These are phyloP conservation scores for Penicillium salamii DNA, from an alignment of 495 filamentous ascomycete species.

Conservation along the genomic window DNA sequence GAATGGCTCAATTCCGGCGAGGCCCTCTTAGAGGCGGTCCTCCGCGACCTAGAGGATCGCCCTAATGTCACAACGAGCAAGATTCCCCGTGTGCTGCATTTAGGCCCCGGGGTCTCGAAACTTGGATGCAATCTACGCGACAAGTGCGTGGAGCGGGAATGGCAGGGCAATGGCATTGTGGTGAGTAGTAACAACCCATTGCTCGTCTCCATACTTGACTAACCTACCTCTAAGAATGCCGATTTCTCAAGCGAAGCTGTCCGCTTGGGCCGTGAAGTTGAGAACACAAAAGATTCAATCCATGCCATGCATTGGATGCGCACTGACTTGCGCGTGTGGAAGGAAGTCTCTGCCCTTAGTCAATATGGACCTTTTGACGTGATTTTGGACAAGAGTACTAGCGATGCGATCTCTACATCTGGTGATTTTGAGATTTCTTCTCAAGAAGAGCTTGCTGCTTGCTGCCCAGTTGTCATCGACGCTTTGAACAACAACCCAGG, in stretches of 20 bases:
- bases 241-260: conserved; percentile 46
- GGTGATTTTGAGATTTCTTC: conserved; percentile 13
- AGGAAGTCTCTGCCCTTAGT: conserved; percentile 23
- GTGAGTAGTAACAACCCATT: conserved; percentile 18
- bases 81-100: conserved; percentile 32
- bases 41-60: conserved; percentile 26
- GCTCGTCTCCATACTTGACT: neutral
- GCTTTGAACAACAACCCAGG: conserved; percentile 6
- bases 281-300: conserved; percentile 14
- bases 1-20: conserved; percentile 46
- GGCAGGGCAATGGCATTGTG: conserved; percentile 35
- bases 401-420: conserved; percentile 41
- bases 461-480: conserved; percentile 26
- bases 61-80: neutral
- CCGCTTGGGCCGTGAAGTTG: conserved; percentile 30
- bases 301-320: conserved; percentile 38
- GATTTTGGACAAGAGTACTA: conserved; percentile 44
- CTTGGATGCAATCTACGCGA: conserved; percentile 35
- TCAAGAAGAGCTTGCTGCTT: conserved; percentile 2
- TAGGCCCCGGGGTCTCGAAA: conserved; percentile 41
- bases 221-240: conserved; percentile 28
- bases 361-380: conserved; percentile 36
- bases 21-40: conserved; percentile 26
- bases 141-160: conserved; percentile 25
- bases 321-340: conserved; percentile 37